A percentile compares a stretch with the other conserved stretches of the same genome.
Conservation (phyloP, 768 basidiomycete species). For the Tephrocybe sp. region DNA sequence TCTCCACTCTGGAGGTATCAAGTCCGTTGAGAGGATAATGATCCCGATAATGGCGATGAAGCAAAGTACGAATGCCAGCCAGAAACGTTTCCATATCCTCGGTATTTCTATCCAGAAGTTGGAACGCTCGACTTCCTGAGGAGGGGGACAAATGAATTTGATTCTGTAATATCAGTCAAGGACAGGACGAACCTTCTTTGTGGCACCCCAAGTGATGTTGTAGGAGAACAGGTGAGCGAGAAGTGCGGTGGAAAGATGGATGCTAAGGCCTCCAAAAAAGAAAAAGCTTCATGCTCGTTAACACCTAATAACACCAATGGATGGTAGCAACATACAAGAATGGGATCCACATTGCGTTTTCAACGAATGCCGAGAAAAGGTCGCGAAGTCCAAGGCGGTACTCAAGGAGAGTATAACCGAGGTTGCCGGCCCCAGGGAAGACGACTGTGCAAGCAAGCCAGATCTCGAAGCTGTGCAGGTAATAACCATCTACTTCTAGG, state of each 20-base stretch:
- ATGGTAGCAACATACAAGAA: slow-evolving; percentile 63
- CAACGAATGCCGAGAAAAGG: slow-evolving; percentile 47
- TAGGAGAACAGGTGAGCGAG: slow-evolving; percentile 74
- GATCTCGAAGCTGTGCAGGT: slow-evolving; percentile 71
- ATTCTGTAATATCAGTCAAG: not conserved
- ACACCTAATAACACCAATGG: slow-evolving; percentile 7
- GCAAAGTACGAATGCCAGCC: slow-evolving; percentile 59
- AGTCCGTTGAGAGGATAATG: slow-evolving; percentile 48
- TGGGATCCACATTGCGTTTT: slow-evolving; percentile 65
- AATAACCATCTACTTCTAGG: slow-evolving; percentile 66
- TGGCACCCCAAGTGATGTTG: slow-evolving; percentile 78
- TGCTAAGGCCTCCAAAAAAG: slow-evolving; percentile 75
- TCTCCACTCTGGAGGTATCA: slow-evolving; percentile 65
- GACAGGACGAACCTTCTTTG: slow-evolving; percentile 49
- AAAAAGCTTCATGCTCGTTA: slow-evolving; percentile 53
- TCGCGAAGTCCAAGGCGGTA: slow-evolving; percentile 64
- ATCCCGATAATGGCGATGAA: slow-evolving; percentile 52
- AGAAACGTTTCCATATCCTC: slow-evolving; percentile 78
- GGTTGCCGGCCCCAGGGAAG: slow-evolving; percentile 67
- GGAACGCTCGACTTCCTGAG: slow-evolving; percentile 79
- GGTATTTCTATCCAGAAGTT: slow-evolving; percentile 94
- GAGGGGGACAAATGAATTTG: not conserved
- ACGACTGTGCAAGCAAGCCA: slow-evolving; percentile 74
- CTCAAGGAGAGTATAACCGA: slow-evolving; percentile 70
- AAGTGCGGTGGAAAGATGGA: slow-evolving; percentile 65